Conservation (phyloP, 2,329 filamentous ascomycete species). For the Verticillium zaregamsianum region DNA sequence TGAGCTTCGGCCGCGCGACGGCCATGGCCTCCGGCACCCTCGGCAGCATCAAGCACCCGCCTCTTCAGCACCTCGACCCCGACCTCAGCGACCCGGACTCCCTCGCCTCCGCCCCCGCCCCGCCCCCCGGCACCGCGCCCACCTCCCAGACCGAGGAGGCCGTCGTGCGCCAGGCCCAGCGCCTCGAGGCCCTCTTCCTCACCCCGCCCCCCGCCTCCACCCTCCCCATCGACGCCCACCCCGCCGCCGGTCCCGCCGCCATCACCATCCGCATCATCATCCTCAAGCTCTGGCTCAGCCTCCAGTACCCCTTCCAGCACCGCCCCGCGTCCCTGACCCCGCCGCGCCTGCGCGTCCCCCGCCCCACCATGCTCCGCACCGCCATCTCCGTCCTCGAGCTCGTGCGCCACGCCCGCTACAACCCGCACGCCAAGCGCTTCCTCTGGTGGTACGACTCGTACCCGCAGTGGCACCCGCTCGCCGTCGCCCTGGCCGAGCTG, state of each 20-base stretch:
- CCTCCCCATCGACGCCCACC: constrained; percentile 17
- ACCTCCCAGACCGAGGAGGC: constrained; percentile 29
- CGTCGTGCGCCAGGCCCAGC: constrained; percentile 32
- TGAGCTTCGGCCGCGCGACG: constrained; percentile 35
- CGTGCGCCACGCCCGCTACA: constrained; percentile 12
- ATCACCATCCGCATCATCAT: constrained; percentile 36
- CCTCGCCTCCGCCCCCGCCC: background rate
- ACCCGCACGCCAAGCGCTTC: constrained; percentile 25
- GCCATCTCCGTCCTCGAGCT: constrained; percentile 43
- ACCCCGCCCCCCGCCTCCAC: constrained; percentile 23
- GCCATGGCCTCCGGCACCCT: constrained; percentile 35
- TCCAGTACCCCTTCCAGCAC: constrained; percentile 39
- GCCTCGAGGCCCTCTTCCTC: constrained; percentile 35
- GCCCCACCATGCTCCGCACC: constrained; percentile 39
- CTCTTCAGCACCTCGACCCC: constrained; percentile 11
- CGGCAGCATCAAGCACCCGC: constrained; percentile 30
- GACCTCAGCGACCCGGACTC: constrained; percentile 5
- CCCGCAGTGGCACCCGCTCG: constrained; percentile 52
- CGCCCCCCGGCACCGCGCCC: constrained; percentile 7
- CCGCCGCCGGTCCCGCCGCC: constrained; percentile 31
- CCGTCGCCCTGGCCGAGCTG: constrained; percentile 48
- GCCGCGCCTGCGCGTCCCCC: constrained; percentile 26
- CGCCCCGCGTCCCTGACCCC: constrained; percentile 16
- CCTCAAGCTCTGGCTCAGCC: constrained; percentile 41
- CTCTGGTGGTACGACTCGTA: constrained; percentile 46